Base-by-base conservation (phyloP, 2,329 filamentous ascomycete species). In the Aspergillus pseudotamarii region DNA sequence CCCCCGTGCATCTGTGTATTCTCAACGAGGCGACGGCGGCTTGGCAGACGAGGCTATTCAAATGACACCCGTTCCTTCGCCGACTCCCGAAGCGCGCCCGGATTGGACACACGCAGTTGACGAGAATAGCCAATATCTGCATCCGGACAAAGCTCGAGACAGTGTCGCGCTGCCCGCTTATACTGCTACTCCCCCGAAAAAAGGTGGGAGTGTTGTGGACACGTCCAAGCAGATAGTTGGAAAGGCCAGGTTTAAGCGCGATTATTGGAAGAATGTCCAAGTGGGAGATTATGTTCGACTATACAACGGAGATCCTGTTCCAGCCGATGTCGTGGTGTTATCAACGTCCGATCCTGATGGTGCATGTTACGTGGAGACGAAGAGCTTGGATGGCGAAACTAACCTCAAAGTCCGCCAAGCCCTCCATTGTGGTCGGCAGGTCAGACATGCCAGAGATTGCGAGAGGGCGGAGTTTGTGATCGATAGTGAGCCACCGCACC, bases 201-300 rank as follows among this genome's bases (percentile, higher is more conserved):
- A 84, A 68, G 83, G 85, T 70, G 89, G 89, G 59, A 91, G 82
- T 72, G 76, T 99, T 45, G 86, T 98, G 68, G 92, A 98, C 73
- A 88, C 87, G 34, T 84, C 87, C 54, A 84, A 88, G 64, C 83
- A 87, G 16, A 81, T 85, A 0, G 83, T 87, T 5, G 91, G 90
- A 59, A 90, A 86, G 57, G 92, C 94, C 38, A 87, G 91, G 28
- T 99, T 99, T 80, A 94, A 96, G 78, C 91, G 90, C 71, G 94
- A 97, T 73, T 89, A 88, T 50, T 99, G 95, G 95, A 99, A 99
- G 80, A 96, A 89, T 71, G 85, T 99, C 16, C 89, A 94, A 71
- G 95, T 99, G 10, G 95, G 95, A 55, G 95, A 99, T 78, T 98
- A 97, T 78, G 90, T 99, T 60, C 92, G 96, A 69, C 87, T 99